Base-by-base conservation (phyloP, 768 basidiomycete genomes). In the Scleroderma bovista region DNA sequence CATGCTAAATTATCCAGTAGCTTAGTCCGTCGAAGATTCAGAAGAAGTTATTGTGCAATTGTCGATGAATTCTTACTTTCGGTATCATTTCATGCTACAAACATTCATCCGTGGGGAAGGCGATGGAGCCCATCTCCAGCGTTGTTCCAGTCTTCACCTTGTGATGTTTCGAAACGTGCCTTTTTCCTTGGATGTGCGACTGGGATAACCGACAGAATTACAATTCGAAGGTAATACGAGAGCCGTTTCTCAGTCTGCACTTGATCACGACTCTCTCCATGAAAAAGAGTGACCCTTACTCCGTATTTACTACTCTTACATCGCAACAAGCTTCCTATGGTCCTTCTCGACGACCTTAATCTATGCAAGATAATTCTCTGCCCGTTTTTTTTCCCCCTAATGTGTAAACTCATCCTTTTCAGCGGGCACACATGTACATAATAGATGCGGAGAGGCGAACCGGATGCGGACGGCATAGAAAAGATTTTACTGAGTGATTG, bases 251-350 rank as follows among this genome's bases (percentile, higher is more conserved):
- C 95, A 99, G 65, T 88, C 83, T 22, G 94, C 95, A 13, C 73
- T 99, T 60, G 93, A 96, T 62, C 96, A 97, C 68, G 13, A 92
- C 89, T 60, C 78, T 99, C 40, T 76, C 80, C 20, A 74, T 78
- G 12, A 91, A 84, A 67, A 91, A 92, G 59, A 79, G 90, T 69
- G 94, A 98, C 61, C 96, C 96, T 1, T n/a, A n/a, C n/a, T n/a
- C n/a, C n/a, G n/a, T 99, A 98, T 64, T 93, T 93, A 9, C 95
- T 99, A 11, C 78, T 99, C 31, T 68, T 99, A 44, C 85, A 86
- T 51, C 78, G 93, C 51, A 98, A 97, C 71, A 98, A 98, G 69
- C 76, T 99, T 13, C 95, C 95, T 3, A 96, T 99, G 93, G 91
- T 89, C 9, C 74, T 99, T 37, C 74, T 99, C 32, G 92, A 95